phyloP scores from a whole-genome alignment of 1,139 yeast genomes.

The Zygoascus sp. region DNA sequence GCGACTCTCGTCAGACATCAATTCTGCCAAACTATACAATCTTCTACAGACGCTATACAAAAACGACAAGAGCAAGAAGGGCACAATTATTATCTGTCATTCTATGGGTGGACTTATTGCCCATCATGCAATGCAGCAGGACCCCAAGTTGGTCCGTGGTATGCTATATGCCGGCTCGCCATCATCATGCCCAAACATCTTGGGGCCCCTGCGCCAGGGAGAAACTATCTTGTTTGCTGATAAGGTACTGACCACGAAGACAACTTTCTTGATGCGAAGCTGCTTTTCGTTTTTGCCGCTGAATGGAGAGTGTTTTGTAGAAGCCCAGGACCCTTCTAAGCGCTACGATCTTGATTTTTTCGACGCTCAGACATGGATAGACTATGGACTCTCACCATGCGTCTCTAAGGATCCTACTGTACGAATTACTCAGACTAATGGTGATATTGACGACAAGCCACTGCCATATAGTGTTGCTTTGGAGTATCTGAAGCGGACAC shows the following conservation, averaged over 20 bases:
- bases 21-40: constrained; percentile 47
- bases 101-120: constrained; percentile 92
- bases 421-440: constrained; percentile 17
- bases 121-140: constrained; percentile 67
- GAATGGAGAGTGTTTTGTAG: constrained; percentile 67
- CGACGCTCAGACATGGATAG: constrained; percentile 75
- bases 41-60: constrained; percentile 46
- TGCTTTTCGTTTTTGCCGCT: constrained; percentile 73
- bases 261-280: constrained; percentile 84
- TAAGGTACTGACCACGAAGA: constrained; percentile 70
- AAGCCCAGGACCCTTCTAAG: constrained; percentile 49
- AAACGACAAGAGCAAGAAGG: constrained; percentile 41
- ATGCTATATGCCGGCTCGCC: constrained; percentile 81
- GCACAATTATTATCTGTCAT: constrained; percentile 72
- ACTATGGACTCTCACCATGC: constrained; percentile 69
- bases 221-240: constrained; percentile 75
- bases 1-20: constrained; percentile 66
- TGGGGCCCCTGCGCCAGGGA: constrained; percentile 81
- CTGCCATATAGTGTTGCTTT: constrained; percentile 59
- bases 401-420: constrained; percentile 42
- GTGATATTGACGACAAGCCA: constrained; percentile 9
- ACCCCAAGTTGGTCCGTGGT: constrained; percentile 67
- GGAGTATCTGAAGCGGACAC: constrained; percentile 57
- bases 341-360: constrained; percentile 68
- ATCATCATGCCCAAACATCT: constrained; percentile 73